phyloP scores from a whole-genome alignment of 2,329 filamentous ascomycete species.

The Emmonsiellopsis sp. region DNA sequence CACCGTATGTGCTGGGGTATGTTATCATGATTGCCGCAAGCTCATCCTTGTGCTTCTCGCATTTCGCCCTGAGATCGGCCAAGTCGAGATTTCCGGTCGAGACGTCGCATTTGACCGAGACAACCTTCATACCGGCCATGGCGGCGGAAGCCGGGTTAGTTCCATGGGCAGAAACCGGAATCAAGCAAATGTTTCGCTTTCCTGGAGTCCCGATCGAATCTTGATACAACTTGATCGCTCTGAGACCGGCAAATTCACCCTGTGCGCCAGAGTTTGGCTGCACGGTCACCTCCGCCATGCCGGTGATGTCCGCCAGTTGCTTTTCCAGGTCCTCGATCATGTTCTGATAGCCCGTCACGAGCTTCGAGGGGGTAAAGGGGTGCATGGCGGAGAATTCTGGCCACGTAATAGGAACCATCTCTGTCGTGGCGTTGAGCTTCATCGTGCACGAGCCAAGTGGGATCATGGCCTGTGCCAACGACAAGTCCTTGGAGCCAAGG shows the following conservation, averaged over 20 bases:
- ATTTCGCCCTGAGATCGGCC: conserved; percentile 75
- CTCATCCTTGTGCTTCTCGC: conserved; percentile 74
- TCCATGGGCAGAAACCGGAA: conserved; percentile 89
- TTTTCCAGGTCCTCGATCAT: conserved; percentile 64
- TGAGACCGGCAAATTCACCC: conserved; percentile 85
- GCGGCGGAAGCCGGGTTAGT: conserved; percentile 92
- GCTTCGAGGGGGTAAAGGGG: conserved; percentile 60
- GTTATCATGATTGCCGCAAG: conserved; percentile 94
- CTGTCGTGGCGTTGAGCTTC: conserved; percentile 90
- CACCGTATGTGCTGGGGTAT: conserved; percentile 88
- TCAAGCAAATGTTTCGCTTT: conserved; percentile 81
- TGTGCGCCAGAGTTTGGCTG: conserved; percentile 96
- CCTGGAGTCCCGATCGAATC: conserved; percentile 53
- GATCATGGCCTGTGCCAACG: conserved; percentile 94
- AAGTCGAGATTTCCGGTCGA: conserved; percentile 85
- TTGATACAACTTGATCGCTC: conserved; percentile 77
- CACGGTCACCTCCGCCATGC: conserved; percentile 79
- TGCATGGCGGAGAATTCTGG: conserved; percentile 70
- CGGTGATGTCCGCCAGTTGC: conserved; percentile 74
- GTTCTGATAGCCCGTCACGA: conserved; percentile 57
- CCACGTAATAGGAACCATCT: conserved; percentile 81
- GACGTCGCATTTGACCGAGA: conserved; percentile 81
- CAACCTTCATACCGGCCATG: conserved; percentile 92
- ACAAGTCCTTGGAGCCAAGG: conserved; percentile 87
- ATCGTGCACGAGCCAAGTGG: conserved; percentile 94